A percentile compares a stretch with the other conserved stretches of the same genome.
Evolutionary conservation across 1,284 basidiomycete genomes (phyloP).

Genomic region (Mycena citricolor): DNA sequence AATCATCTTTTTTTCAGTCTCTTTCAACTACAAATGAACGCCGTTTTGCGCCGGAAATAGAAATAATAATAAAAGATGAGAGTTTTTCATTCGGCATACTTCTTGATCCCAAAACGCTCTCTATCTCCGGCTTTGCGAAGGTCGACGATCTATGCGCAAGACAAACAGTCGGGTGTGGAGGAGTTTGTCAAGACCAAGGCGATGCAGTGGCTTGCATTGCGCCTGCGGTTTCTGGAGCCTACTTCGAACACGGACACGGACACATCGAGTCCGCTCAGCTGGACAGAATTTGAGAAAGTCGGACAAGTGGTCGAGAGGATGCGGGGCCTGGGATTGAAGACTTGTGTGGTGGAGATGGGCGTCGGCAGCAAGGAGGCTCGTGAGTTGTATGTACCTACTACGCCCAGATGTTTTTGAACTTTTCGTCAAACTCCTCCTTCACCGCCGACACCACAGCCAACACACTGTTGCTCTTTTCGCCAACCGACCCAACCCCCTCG

Average conservation of each 20-base stretch:
- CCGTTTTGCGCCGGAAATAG: no score
- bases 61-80: no score
- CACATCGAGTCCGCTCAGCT: slow-evolving; percentile 20
- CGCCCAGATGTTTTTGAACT: slow-evolving; percentile 53
- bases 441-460: slow-evolving; percentile 51
- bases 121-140: slow-evolving; percentile 65
- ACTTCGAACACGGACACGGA: slow-evolving; percentile 5
- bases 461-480: slow-evolving; percentile 51
- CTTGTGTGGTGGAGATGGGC: slow-evolving; percentile 50
- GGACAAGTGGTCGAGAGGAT: slow-evolving; percentile 57
- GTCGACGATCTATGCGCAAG: slow-evolving; percentile 74
- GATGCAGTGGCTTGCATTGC: slow-evolving; percentile 76
- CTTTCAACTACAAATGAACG: no score
- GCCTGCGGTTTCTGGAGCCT: slow-evolving; percentile 56
- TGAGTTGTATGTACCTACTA: slow-evolving; percentile 20
- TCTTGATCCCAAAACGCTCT: no score
- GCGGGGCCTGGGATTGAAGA: slow-evolving; percentile 43
- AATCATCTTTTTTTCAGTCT: no score
- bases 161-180: slow-evolving; percentile 48
- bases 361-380: no score
- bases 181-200: slow-evolving; percentile 70
- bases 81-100: no score
- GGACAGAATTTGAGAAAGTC: slow-evolving; percentile 55
- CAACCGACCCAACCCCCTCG: slow-evolving; percentile 32
- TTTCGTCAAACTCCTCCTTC: slow-evolving; percentile 51